A percentile compares a stretch with the other conserved stretches of the same genome.
Evolutionary conservation across 495 filamentous ascomycete species (phyloP).

Genomic region (Trichocladium antarcticum): DNA sequence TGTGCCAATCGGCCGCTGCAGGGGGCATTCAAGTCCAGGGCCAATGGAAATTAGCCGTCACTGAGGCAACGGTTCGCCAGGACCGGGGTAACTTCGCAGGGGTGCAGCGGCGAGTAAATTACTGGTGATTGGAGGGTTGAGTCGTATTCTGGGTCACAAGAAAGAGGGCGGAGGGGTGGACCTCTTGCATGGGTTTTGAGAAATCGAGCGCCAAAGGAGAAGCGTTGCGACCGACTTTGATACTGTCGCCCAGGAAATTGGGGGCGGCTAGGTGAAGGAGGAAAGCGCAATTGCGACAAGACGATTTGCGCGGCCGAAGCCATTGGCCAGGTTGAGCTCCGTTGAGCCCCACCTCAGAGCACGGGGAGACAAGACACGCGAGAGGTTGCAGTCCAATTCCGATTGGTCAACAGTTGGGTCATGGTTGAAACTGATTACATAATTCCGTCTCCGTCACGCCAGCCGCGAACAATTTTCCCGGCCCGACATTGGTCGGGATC

Average conservation of each 20-base stretch:
- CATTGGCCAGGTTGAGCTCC: not conserved
- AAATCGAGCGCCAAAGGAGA: no score
- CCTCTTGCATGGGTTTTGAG: not conserved
- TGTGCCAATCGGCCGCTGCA: conserved; percentile 4
- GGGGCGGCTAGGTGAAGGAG: conserved; percentile 22
- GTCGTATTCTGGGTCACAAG: no score
- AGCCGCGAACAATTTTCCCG: conserved; percentile 19
- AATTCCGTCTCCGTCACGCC: conserved; percentile 3
- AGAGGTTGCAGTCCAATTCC: conserved; percentile 15
- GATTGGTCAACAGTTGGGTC: conserved; percentile 4
- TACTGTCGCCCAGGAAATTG: conserved; percentile 23
- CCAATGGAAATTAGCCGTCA: not conserved
- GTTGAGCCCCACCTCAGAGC: not conserved
- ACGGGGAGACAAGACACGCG: not conserved
- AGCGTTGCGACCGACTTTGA: not conserved
- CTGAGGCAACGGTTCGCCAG: not conserved
- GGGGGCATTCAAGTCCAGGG: not conserved
- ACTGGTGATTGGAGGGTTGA: no score
- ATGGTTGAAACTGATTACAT: conserved; percentile 12
- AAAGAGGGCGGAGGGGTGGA: not conserved
- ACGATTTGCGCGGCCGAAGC: conserved; percentile 8
- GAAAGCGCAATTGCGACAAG: conserved; percentile 5
- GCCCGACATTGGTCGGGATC: conserved; percentile 6
- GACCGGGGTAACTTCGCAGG: not conserved
- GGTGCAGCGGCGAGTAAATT: no score